A percentile compares a stretch with the other conserved stretches of the same genome.
Evolutionary conservation across 441 rosid species (phyloP).

Genomic region (Arabidopsis hybrid): DNA sequence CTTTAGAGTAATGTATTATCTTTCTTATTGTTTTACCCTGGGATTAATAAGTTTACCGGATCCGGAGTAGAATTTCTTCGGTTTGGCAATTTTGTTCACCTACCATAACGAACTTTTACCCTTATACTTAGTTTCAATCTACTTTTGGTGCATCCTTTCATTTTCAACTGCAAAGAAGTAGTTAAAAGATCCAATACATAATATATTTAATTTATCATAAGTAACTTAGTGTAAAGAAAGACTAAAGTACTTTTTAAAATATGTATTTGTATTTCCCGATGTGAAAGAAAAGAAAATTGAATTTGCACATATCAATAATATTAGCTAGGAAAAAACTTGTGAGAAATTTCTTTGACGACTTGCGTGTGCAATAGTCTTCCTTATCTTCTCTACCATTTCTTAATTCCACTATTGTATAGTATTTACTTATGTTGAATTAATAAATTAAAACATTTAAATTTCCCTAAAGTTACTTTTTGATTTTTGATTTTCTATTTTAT

Average conservation of each 20-base stretch:
- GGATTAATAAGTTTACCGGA: constrained; percentile 21
- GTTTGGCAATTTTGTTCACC: constrained; percentile 54
- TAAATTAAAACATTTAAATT: background rate
- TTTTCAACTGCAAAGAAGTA: constrained; percentile 12
- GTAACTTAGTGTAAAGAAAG: background rate
- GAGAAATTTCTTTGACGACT: constrained; percentile 4
- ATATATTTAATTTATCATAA: background rate
- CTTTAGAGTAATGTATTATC: background rate
- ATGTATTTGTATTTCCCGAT: background rate
- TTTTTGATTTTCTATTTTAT: constrained; percentile 12
- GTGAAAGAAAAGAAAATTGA: background rate
- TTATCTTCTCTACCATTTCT: constrained; percentile 47
- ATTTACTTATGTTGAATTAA: background rate
- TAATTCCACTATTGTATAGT: constrained; percentile 45
- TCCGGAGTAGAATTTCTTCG: constrained; percentile 38
- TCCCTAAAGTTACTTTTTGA: constrained; percentile 30
- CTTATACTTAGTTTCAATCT: background rate
- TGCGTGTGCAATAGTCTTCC: constrained; percentile 42
- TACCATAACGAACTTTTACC: constrained; percentile 48
- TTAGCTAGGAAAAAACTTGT: background rate
- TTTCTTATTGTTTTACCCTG: background rate
- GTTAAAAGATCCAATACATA: background rate
- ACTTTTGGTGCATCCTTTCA: constrained; percentile 10
- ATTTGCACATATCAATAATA: constrained; percentile 8
- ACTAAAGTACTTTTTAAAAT: background rate